Evolutionary conservation across 176 grass and related monocot species (phyloP).

Genomic region (Carex myosuroides): DNA sequence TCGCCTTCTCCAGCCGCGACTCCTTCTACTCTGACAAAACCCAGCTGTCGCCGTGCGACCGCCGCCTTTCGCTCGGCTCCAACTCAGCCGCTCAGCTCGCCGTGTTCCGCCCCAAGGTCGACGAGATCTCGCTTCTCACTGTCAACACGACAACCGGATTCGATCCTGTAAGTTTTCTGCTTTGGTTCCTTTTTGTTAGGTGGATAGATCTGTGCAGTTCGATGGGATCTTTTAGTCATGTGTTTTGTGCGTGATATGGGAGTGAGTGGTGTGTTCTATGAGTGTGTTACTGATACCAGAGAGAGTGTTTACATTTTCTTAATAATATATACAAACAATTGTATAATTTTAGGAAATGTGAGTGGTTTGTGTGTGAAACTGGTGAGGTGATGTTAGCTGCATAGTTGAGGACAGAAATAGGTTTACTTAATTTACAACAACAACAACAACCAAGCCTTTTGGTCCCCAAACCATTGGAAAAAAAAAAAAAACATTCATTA

Average conservation of each 20-base stretch:
- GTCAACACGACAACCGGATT: constrained; percentile 79
- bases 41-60: constrained; percentile 90
- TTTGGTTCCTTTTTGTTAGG: neutral
- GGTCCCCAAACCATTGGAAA: neutral
- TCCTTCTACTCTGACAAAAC: constrained; percentile 53
- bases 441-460: too few species aligned
- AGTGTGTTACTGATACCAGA: neutral
- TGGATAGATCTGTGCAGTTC: constrained; percentile 13
- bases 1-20: constrained; percentile 46
- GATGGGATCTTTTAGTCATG: neutral
- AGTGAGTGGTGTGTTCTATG: neutral
- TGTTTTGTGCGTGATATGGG: neutral
- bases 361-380: neutral
- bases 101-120: constrained; percentile 91
- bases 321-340: neutral
- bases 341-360: neutral
- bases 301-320: neutral
- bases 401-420: neutral
- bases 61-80: constrained; percentile 60
- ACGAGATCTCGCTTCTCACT: constrained; percentile 99
- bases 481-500: neutral
- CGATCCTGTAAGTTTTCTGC: constrained; percentile 37
- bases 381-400: neutral
- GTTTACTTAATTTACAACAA: neutral
- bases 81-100: constrained; percentile 44